phyloP scores from a whole-genome alignment of 345 rosid species.

The Populus nigra region DNA sequence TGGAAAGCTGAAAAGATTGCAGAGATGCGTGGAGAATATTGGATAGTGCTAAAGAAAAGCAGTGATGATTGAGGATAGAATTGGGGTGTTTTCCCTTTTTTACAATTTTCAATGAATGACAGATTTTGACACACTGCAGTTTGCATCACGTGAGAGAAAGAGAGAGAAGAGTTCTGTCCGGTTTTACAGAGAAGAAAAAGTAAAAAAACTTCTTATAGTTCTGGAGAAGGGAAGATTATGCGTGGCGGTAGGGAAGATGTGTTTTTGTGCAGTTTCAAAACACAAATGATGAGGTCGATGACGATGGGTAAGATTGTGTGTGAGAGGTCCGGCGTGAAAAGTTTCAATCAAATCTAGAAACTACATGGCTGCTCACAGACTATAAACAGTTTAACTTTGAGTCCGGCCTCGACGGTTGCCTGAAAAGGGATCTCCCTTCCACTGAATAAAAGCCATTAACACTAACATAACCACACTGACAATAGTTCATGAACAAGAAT shows the following conservation, averaged over 20 bases:
- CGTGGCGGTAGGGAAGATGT: constrained; percentile 4
- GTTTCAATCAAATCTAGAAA: too few relatives aligned
- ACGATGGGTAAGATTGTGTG: constrained; percentile 35
- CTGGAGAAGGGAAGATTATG: not conserved
- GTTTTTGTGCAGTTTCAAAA: constrained; percentile 36
- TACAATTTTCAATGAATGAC: constrained; percentile 15
- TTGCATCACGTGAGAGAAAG: constrained; percentile 21
- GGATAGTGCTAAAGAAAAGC: constrained; percentile 20
- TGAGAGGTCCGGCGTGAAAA: too few relatives aligned
- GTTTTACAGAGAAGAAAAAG: not conserved
- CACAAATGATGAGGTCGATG: constrained; percentile 47
- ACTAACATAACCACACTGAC: too few relatives aligned
- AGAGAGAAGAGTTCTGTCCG: not conserved
- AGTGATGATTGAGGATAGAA: constrained; percentile 6
- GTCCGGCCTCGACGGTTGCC: too few relatives aligned
- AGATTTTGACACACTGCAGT: constrained; percentile 13
- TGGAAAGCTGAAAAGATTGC: not conserved
- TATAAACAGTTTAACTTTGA: too few relatives aligned
- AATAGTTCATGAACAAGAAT: too few relatives aligned
- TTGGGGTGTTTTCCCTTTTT: not conserved
- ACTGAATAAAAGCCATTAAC: too few relatives aligned
- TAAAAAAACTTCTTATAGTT: not conserved
- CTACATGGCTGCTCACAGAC: too few relatives aligned
- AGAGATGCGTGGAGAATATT: constrained; percentile 3
- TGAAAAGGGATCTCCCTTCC: too few relatives aligned